These are phyloP conservation scores for Coemansia sp. DNA, from an alignment of 192 early-diverging fungal genomes.

Conservation along the genomic window DNA sequence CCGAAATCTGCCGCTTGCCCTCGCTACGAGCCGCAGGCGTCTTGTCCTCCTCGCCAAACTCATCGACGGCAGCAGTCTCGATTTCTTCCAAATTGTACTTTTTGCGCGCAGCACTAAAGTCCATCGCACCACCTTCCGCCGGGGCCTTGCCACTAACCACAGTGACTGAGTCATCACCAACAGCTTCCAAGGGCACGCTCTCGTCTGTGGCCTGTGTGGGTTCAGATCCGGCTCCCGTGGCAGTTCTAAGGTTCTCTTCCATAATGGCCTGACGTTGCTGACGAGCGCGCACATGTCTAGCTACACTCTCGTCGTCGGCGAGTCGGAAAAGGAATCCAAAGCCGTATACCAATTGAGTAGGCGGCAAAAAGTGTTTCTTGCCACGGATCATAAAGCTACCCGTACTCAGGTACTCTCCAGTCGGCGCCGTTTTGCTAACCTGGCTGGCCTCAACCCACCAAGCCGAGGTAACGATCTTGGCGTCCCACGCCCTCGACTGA, in stretches of 20 bases:
- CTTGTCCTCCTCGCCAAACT: slow-evolving; percentile 14
- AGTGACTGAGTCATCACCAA: slow-evolving; percentile 13
- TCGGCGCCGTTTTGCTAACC: slow-evolving; percentile 87
- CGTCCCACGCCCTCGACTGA: slow-evolving; percentile 94
- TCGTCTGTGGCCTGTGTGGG: background rate
- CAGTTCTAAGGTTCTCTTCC: slow-evolving; percentile 30
- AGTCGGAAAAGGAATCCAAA: slow-evolving; percentile 92
- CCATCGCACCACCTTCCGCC: slow-evolving; percentile 4
- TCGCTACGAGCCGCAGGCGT: background rate
- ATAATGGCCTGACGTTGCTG: slow-evolving; percentile 54
- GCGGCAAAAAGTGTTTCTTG: slow-evolving; percentile 93
- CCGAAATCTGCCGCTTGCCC: slow-evolving; percentile 62
- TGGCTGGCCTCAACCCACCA: slow-evolving; percentile 93
- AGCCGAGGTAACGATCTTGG: slow-evolving; percentile 91
- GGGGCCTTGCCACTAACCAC: slow-evolving; percentile 11
- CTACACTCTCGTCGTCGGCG: slow-evolving; percentile 76
- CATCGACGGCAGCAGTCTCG: slow-evolving; percentile 38
- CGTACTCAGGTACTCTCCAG: slow-evolving; percentile 88
- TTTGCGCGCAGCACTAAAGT: slow-evolving; percentile 44
- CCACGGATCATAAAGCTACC: slow-evolving; percentile 94
- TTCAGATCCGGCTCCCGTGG: background rate
- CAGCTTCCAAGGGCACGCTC: background rate
- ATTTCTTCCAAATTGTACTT: slow-evolving; percentile 61
- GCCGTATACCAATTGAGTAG: slow-evolving; percentile 93
- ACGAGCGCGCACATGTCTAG: slow-evolving; percentile 72